A percentile compares a stretch with the other conserved stretches of the same genome.
These are phyloP conservation scores for Fusarium clavum DNA, from an alignment of 2,329 filamentous ascomycete species.

Conservation along the genomic window DNA sequence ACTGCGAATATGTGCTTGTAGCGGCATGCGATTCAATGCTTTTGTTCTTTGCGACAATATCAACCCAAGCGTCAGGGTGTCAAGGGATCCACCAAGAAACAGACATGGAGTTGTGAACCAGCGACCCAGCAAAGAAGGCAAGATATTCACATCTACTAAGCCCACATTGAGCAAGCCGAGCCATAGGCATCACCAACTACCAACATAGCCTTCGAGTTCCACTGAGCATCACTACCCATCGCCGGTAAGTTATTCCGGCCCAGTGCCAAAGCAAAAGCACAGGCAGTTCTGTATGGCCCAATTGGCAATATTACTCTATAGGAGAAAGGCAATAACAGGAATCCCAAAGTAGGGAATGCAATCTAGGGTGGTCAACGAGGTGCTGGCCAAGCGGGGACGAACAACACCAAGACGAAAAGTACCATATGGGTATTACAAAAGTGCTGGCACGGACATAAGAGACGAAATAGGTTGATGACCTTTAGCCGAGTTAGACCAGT, in stretches of 20 bases:
- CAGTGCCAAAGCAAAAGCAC: constrained; percentile 87
- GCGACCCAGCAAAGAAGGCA: constrained; percentile 55
- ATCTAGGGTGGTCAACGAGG: constrained; percentile 73
- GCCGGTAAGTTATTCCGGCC: neutral
- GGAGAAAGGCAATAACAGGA: constrained; percentile 90
- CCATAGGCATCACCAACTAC: constrained; percentile 66
- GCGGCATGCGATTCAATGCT: neutral
- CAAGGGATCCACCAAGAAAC: neutral
- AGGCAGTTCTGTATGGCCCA: constrained; percentile 78
- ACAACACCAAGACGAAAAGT: constrained; percentile 58
- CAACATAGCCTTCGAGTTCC: constrained; percentile 57
- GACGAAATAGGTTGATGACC: neutral
- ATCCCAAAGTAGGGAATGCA: constrained; percentile 58
- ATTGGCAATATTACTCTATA: constrained; percentile 89
- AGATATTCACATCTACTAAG: fast-evolving
- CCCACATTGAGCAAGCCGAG: constrained; percentile 50
- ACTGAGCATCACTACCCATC: fast-evolving
- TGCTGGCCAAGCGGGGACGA: constrained; percentile 67
- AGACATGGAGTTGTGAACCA: constrained; percentile 63
- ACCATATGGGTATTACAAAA: constrained; percentile 12
- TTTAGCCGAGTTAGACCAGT: fast-evolving
- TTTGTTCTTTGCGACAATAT: neutral
- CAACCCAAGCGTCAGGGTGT: neutral
- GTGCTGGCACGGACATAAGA: fast-evolving
- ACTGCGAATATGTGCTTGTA: fast-evolving